Evolutionary conservation across 2,329 filamentous ascomycete genomes (phyloP).

Genomic region (Aphanoascus verrucosus): DNA sequence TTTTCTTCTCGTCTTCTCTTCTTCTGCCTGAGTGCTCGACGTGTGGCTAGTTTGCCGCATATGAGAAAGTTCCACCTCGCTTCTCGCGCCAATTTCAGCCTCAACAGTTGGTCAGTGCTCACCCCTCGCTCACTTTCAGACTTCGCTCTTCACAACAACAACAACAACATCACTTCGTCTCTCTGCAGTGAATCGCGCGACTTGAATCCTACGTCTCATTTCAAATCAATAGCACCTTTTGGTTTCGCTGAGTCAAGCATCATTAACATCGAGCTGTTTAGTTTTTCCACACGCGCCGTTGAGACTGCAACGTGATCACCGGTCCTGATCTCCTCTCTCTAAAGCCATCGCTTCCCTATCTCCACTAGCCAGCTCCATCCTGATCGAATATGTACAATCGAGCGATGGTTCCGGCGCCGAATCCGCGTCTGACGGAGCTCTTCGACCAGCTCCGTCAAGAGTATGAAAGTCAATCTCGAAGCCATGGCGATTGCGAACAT

Average conservation of each 20-base stretch:
- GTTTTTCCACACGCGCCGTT: neutral
- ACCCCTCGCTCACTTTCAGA: constrained; percentile 9
- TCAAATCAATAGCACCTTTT: neutral
- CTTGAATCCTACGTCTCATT: neutral
- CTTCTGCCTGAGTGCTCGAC: constrained; percentile 39
- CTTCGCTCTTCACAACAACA: constrained; percentile 7
- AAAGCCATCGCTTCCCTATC: neutral
- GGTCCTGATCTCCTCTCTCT: neutral
- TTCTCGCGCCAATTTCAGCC: constrained; percentile 29
- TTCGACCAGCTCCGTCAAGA: constrained; percentile 83
- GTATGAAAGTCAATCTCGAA: constrained; percentile 74
- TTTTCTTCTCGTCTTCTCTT: constrained; percentile 53
- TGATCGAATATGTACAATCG: constrained; percentile 66
- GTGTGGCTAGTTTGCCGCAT: constrained; percentile 7
- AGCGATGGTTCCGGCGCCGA: constrained; percentile 58
- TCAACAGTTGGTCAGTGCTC: constrained; percentile 17
- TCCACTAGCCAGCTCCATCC: neutral
- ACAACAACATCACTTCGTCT: constrained; percentile 7
- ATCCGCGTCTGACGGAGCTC: constrained; percentile 73
- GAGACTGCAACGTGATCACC: neutral
- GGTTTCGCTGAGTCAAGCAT: no score
- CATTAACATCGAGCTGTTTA: neutral
- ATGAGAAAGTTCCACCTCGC: constrained; percentile 21
- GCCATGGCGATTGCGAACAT: constrained; percentile 79
- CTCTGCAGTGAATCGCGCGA: neutral